Evolutionary conservation across 768 basidiomycete genomes (phyloP), one percentile per base, ranked within the genome.

Genomic region (Auriscalpium microsporum): DNA sequence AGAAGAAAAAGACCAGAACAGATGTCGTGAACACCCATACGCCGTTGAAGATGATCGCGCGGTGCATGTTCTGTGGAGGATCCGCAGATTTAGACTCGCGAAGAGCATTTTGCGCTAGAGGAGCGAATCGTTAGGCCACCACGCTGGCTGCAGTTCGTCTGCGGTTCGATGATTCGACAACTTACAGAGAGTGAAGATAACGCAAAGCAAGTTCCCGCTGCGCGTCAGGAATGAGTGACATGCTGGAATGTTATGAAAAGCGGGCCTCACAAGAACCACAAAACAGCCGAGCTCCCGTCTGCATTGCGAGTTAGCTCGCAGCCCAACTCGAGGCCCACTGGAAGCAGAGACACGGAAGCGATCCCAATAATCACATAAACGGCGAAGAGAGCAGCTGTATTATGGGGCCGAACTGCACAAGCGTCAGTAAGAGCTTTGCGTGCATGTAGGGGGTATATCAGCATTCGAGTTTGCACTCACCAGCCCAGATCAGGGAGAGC

Each of bases 251-350:
- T 10, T 28, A 40, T 7, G 10, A 13, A 17, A 7, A 21, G 8
- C 19, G 10, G 16, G 14, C 74, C 83, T 55, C 64, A 88, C 85
- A 73, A 71, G 68, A 83, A 83, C 89, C 90, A 93, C 21, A 92
- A 63, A 28, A 90, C 65, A 0, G 89, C 85, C 0, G 88, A 78
- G 56, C 87, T 90, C 1, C 79, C 82, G 55, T 90, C 87, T 1
- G 89, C 79, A 63, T 89, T 90, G 55, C 87, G 75, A 8, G 90
- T 90, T 19, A 92, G 65, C 66, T 94, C 91, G 40, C 83, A 86
- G 13, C 79, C 84, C 19, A 94, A 78, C 64, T 94, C 90, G 54
- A 94, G 71, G 1, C 74, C 82, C 34, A 92, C 75, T 1, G 90
- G 89, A 2, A 94, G 76, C 71, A 93, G 77, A 2, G 82, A 78